Evolutionary conservation across 1,139 yeast genomes (phyloP).

Genomic region (Sugiyamaella castrensis): DNA sequence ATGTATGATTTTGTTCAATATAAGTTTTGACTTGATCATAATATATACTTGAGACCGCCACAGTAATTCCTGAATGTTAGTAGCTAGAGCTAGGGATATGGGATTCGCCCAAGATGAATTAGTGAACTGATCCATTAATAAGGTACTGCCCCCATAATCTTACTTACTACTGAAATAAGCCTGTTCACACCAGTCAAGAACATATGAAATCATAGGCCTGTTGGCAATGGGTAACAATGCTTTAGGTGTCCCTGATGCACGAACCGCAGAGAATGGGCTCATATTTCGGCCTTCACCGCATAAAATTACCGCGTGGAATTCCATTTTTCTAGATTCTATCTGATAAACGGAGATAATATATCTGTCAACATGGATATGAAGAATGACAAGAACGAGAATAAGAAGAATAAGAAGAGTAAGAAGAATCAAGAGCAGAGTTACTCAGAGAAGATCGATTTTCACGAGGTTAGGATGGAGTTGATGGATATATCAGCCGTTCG

Average conservation of each 20-base stretch:
- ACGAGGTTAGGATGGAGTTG: too few relatives aligned
- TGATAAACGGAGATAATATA: too few relatives aligned
- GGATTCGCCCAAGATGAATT: neutral
- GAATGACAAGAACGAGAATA: too few relatives aligned
- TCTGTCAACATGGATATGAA: too few relatives aligned
- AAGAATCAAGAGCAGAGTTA: too few relatives aligned
- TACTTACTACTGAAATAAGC: conserved; percentile 45
- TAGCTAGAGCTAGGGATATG: too few relatives aligned
- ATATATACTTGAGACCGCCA: conserved; percentile 42
- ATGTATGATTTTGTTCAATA: conserved; percentile 18
- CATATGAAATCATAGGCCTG: conserved; percentile 84
- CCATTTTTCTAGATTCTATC: too few relatives aligned
- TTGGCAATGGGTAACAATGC: conserved; percentile 89
- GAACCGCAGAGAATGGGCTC: conserved; percentile 61
- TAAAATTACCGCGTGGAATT: conserved; percentile 83
- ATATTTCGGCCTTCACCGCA: conserved; percentile 81
- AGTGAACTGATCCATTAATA: neutral
- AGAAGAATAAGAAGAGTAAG: too few relatives aligned
- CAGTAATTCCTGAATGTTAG: conserved; percentile 41
- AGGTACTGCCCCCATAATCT: neutral
- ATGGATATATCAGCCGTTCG: too few relatives aligned
- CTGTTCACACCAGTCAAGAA: conserved; percentile 87
- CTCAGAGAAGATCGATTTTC: too few relatives aligned
- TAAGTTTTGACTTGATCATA: conserved; percentile 20
- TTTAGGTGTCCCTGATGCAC: conserved; percentile 64